Conservation (phyloP, 345 rosid genomes). For the Euclidium syriacum region DNA sequence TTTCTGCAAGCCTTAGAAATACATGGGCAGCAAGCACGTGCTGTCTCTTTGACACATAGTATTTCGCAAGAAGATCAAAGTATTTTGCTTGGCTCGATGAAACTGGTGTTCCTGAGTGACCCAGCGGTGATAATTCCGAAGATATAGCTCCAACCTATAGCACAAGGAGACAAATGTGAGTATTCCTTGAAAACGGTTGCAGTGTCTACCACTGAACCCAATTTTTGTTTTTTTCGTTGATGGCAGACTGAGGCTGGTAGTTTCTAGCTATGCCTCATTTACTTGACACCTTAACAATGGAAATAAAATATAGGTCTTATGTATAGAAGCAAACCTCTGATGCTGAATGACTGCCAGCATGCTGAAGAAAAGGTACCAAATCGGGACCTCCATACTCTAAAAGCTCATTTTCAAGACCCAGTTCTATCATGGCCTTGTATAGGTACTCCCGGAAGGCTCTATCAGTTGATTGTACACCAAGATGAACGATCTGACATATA, state of each 20-base stretch:
- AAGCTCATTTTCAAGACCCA: conserved; percentile 90
- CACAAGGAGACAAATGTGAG: conserved; percentile 19
- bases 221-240: conserved; percentile 3
- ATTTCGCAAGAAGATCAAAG: conserved; percentile 83
- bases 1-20: conserved; percentile 86
- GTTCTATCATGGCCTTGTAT: conserved; percentile 71
- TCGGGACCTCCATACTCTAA: conserved; percentile 97
- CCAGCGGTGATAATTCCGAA: conserved; percentile 48
- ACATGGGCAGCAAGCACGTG: conserved; percentile 95
- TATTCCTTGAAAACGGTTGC: conserved; percentile 15
- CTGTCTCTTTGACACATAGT: conserved; percentile 88
- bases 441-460: conserved; percentile 82
- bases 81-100: conserved; percentile 68
- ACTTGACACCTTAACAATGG: not conserved
- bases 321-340: conserved; percentile 52
- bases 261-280: conserved; percentile 7
- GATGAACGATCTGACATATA: conserved; percentile 91
- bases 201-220: conserved; percentile 4
- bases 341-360: conserved; percentile 57
- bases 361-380: conserved; percentile 92
- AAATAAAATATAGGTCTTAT: not conserved
- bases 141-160: conserved; percentile 55
- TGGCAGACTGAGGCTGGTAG: conserved; percentile 12
- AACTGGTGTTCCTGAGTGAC: conserved; percentile 52
- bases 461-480: conserved; percentile 90